phyloP scores from a whole-genome alignment of 2,329 filamentous ascomycete genomes.

The Bipolaris cookei region DNA sequence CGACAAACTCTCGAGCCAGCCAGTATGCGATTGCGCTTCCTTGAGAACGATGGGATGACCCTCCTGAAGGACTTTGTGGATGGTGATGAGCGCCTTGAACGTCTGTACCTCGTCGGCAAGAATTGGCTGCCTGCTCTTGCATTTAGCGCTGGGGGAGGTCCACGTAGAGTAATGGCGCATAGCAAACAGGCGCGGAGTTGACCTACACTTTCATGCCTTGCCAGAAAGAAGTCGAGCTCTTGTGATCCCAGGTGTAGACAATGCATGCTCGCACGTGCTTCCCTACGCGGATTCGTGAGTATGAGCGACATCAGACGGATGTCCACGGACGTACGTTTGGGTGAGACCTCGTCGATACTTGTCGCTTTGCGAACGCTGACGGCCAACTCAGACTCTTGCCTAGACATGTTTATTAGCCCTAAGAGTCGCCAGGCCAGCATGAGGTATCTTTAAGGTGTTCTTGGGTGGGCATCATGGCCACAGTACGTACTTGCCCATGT shows the following conservation, averaged over 20 bases:
- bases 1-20: conserved; percentile 92
- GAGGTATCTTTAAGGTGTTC: background rate
- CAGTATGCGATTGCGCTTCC: conserved; percentile 86
- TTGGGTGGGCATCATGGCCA: background rate
- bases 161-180: background rate
- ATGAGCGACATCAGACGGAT: conserved; percentile 14
- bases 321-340: conserved; percentile 62
- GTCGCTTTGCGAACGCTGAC: conserved; percentile 73
- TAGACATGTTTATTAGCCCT: conserved; percentile 28
- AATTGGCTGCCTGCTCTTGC: conserved; percentile 79
- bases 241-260: conserved; percentile 99
- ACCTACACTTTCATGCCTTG: conserved; percentile 95
- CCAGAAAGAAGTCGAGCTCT: conserved; percentile 94
- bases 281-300: conserved; percentile 53
- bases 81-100: conserved; percentile 96
- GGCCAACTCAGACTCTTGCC: conserved; percentile 68
- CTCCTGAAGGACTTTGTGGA: conserved; percentile 97
- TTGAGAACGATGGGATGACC: conserved; percentile 86
- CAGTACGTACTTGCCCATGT: conserved; percentile 64
- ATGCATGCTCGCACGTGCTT: conserved; percentile 99
- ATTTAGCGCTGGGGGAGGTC: conserved; percentile 19
- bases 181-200: background rate
- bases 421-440: background rate
- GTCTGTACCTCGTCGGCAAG: conserved; percentile 98
- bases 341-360: conserved; percentile 70